Base-by-base conservation (phyloP, 768 basidiomycete genomes). In the Suillus discolor region DNA sequence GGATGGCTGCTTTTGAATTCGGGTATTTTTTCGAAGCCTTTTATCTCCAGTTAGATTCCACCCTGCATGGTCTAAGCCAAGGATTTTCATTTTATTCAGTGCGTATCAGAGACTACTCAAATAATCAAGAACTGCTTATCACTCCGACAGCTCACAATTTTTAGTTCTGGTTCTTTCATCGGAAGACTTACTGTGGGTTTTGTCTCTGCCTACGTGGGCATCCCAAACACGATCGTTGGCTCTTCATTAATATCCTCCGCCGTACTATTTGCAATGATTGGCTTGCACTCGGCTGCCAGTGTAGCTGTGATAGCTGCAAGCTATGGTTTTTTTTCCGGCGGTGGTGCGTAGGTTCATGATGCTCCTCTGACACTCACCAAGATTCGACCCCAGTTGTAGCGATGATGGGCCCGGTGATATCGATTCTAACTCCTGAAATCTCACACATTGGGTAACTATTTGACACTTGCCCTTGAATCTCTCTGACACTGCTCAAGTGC, bases 21-120 rank as follows among this genome's bases (percentile, higher is more conserved):
- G 82, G 83, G 1, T 65, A 84, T 13, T 86, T 80, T 65, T 84
- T 82, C 54, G 83, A 84, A 0, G 77, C 85, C 42, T 87, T 86
- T 72, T 89, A 85, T 69, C 74, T 89, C 23, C 88, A 89, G 63
- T 75, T 88, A 18, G 82, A 85, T 62, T 81, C 87, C 11, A 79
- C 83, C 38, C 77, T 79, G 63, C 83, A 85, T 64, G 82, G 83
- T 2, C 74, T 87, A 36, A 73, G 77, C 16, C 70, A 77, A 23
- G 72, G 69, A 34, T 75, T 89, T 15, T 83, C 87, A 1, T 89
- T 89, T 70, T 87, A 88, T 68, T 82, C 80, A 57, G 87, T 87
- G 62, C 36, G 77, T 70, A 54, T 42, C 49, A 34, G 7, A 39
- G 61, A 63, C 6, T 60, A 12, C 6, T 44, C 65, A n/a, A 61